These are phyloP conservation scores for Phytophthora brassicae DNA, from an alignment of 352 stramenopile genomes.

Conservation along the genomic window DNA sequence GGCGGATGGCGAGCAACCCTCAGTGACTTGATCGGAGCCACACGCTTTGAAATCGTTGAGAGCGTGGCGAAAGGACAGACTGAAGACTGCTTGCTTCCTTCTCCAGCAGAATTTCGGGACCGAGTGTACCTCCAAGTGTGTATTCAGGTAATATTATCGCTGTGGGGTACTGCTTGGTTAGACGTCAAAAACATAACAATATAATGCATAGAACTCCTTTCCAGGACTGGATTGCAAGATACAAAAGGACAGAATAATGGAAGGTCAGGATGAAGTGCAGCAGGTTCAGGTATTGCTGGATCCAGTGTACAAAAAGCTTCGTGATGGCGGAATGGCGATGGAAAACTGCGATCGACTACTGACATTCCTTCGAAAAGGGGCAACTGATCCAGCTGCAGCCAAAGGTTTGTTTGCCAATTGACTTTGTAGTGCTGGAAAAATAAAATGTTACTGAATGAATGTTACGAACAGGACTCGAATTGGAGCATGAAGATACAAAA, in stretches of 20 bases:
- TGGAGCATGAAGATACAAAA: constrained; percentile 66
- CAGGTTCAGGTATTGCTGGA: constrained; percentile 62
- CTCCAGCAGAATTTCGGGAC: constrained; percentile 51
- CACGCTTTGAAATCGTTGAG: constrained; percentile 16
- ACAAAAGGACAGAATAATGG: constrained; percentile 20
- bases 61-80: constrained; percentile 23
- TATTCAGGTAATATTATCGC: constrained; percentile 53
- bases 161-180: not conserved
- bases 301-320: constrained; percentile 72
- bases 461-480: constrained; percentile 36
- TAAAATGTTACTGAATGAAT: constrained; percentile 1
- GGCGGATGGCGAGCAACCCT: constrained; percentile 56
- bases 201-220: constrained; percentile 50
- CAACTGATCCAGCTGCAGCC: constrained; percentile 28
- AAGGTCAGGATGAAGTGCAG: constrained; percentile 13
- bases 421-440: not conserved
- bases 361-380: constrained; percentile 58
- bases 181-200: not conserved
- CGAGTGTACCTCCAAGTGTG: constrained; percentile 72
- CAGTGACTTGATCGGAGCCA: constrained; percentile 26
- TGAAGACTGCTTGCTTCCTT: constrained; percentile 30
- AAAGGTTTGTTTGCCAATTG: constrained; percentile 28
- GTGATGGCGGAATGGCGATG: constrained; percentile 42
- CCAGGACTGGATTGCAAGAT: constrained; percentile 69
- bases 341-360: constrained; percentile 58